These are phyloP conservation scores for Bryum argenteum DNA, from an alignment of 225 moss, liverwort and hornwort species.

Conservation along the genomic window DNA sequence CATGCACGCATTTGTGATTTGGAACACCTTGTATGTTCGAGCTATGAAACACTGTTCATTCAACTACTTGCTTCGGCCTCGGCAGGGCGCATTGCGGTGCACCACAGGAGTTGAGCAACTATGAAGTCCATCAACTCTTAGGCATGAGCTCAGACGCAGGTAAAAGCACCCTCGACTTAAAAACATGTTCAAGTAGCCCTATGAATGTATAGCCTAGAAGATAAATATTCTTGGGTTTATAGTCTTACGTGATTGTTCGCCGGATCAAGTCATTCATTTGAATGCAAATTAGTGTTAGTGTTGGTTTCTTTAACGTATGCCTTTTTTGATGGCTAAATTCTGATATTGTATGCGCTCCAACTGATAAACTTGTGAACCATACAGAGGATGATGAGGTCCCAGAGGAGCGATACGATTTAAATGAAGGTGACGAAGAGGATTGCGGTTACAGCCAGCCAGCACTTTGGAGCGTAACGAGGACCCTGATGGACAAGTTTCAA, in stretches of 20 bases:
- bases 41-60: neutral
- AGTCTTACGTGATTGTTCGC: constrained; percentile 2
- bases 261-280: neutral
- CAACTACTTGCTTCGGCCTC: constrained; percentile 19
- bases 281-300: constrained; percentile 8
- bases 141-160: constrained; percentile 76
- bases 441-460: constrained; percentile 35
- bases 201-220: neutral
- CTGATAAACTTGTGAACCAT: constrained; percentile 7
- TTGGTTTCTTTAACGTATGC: neutral
- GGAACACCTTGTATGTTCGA: constrained; percentile 2
- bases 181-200: neutral
- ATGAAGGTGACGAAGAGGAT: constrained; percentile 29
- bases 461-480: constrained; percentile 47
- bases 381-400: constrained; percentile 49
- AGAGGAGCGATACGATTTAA: constrained; percentile 33
- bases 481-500: constrained; percentile 42
- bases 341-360: too few relatives aligned
- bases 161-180: constrained; percentile 26
- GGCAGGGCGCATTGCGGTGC: constrained; percentile 78
- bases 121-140: constrained; percentile 76
- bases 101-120: constrained; percentile 80
- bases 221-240: neutral
- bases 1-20: neutral
- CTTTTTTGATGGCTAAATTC: too few relatives aligned